Evolutionary conservation across 2,329 filamentous ascomycete genomes (phyloP).

Genomic region (Xylariales sp.): DNA sequence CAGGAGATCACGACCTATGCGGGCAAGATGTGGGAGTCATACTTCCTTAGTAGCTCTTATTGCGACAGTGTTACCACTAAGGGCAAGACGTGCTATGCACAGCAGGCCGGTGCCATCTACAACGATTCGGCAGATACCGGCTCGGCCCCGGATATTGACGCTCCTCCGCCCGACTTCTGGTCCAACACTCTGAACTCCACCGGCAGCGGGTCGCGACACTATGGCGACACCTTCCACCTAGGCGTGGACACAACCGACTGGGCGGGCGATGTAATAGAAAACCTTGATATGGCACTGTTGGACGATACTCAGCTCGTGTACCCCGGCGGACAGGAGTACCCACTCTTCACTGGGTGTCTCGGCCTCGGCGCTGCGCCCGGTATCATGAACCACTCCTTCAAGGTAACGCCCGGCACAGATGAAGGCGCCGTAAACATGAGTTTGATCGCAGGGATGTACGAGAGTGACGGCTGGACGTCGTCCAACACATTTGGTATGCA

Average conservation of each 20-base stretch:
- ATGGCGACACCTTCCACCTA: not conserved
- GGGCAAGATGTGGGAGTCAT: slow-evolving; percentile 16
- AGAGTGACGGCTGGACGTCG: slow-evolving; percentile 13
- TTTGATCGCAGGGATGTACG: slow-evolving; percentile 12
- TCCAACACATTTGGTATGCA: slow-evolving; percentile 34
- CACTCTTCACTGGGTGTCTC: slow-evolving; percentile 19
- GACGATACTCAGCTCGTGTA: slow-evolving; percentile 10
- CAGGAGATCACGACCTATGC: slow-evolving; percentile 15
- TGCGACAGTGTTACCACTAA: not conserved
- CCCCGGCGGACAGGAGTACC: slow-evolving; percentile 15
- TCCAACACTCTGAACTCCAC: not conserved
- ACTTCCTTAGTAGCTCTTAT: slow-evolving; percentile 4
- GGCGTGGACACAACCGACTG: not conserved
- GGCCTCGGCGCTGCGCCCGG: slow-evolving; percentile 13
- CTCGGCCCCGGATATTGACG: not conserved
- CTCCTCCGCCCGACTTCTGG: not conserved
- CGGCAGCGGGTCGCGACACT: not conserved
- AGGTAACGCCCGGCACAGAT: not conserved
- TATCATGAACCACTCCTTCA: slow-evolving; percentile 8
- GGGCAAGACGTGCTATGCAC: not conserved
- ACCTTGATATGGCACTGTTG: slow-evolving; percentile 1
- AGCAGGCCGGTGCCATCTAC: slow-evolving; percentile 1
- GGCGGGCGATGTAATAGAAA: not conserved
- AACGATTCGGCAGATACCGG: slow-evolving; percentile 1
- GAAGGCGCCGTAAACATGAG: slow-evolving; percentile 9